Base-by-base conservation (phyloP, 192 early-diverging fungal species). In the Physocladia obscura region DNA sequence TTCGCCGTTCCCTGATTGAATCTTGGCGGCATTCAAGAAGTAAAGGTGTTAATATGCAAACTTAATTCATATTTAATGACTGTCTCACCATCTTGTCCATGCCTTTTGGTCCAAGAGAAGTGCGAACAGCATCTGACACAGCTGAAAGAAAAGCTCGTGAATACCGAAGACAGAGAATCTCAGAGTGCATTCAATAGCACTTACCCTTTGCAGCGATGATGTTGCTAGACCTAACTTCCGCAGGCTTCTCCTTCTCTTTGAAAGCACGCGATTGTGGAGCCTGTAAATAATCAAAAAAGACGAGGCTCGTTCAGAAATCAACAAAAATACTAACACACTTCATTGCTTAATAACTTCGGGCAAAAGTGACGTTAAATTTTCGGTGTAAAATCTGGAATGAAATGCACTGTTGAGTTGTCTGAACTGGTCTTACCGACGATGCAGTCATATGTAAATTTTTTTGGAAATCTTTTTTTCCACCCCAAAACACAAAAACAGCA, bases 71-170 rank as follows among this genome's bases (percentile, higher is more conserved):
- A n/a, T n/a, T n/a, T n/a, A n/a, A n/a, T n/a, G n/a, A n/a, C n/a
- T n/a, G n/a, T n/a, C n/a, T n/a, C 70, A 93, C 93, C 97, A 98
- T 98, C 80, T 98, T 98, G 80, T 98, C 97, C 97, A 98, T 98
- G 49, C 97, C 96, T 59, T 89, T 88, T 34, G 97, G 97, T 26
- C 97, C 97, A 65, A 98, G 84, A 64, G 90, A 93, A 21, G 97
- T 98, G 52, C 97, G 91, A 65, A 98, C 88, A 61, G 96, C 96
- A 88, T 98, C 94, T 49, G 93, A 93, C 67, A 98, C 95, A 70
- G 95, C 95, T 96, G 67, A 57, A 37, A 36, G 30, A 27, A 4
- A 0, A 36, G 61, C 21, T 56, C 30, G 54, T 44, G 40, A 44
- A n/a, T 15, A 31, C 21, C 22, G 6, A 56, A 6, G 37, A 32